Percentiles rank a stretch among this genome's conserved stretches.
Evolutionary conservation across 169 alveolate genomes (phyloP).

Genomic region (Pseudocohnilembus persalinus): DNA sequence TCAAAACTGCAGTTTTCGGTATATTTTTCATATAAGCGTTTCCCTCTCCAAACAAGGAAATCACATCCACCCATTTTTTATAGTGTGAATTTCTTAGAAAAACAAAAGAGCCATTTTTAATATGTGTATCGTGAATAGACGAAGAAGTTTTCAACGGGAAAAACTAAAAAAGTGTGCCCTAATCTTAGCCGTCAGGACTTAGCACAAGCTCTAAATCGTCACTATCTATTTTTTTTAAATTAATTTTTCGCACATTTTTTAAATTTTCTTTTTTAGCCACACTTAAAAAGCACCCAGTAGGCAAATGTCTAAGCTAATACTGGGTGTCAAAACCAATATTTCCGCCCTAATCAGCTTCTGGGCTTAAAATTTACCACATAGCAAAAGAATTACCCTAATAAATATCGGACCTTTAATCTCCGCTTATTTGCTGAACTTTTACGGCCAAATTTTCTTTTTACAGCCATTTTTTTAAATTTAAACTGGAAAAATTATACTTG

Average conservation of each 20-base stretch:
- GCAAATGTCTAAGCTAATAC: slow-evolving; percentile 39
- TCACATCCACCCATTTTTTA: slow-evolving; percentile 19
- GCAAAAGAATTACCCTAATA: slow-evolving; percentile 43
- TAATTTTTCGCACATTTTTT: slow-evolving; percentile 3
- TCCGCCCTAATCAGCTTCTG: slow-evolving; percentile 37
- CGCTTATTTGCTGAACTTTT: slow-evolving; percentile 9
- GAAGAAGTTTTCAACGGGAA: not conserved
- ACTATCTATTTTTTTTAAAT: slow-evolving; percentile 3
- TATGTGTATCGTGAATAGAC: not conserved
- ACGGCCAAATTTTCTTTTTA: slow-evolving; percentile 34
- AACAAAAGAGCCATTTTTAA: slow-evolving; percentile 6
- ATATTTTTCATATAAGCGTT: not conserved
- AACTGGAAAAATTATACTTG: slow-evolving; percentile 13
- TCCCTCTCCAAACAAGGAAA: not conserved
- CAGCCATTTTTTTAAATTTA: slow-evolving; percentile 24
- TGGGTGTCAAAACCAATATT: slow-evolving; percentile 30
- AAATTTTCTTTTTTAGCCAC: slow-evolving; percentile 17
- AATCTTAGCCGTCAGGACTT: not conserved
- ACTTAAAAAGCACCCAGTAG: slow-evolving; percentile 31
- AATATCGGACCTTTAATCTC: slow-evolving; percentile 25
- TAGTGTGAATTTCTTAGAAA: not conserved
- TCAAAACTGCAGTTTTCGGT: slow-evolving; percentile 1
- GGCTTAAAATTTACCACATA: slow-evolving; percentile 45
- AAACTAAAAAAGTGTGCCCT: slow-evolving; percentile 7
- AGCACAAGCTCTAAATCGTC: not conserved